Evolutionary conservation across 129 eudicot species (phyloP).

Genomic region (Centaurea solstitialis): DNA sequence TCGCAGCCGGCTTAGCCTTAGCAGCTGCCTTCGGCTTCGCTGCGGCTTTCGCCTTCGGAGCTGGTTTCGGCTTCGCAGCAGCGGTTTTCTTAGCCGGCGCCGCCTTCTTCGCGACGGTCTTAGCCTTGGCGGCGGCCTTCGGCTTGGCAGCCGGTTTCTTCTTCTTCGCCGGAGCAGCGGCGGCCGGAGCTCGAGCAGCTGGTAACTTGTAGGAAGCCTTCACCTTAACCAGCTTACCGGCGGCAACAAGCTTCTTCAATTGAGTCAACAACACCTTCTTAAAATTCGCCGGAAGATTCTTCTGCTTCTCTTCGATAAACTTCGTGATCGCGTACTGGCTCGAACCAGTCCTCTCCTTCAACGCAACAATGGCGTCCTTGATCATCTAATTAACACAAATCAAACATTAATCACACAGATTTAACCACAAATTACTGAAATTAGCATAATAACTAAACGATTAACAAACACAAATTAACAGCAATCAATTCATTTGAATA

Average conservation of each 20-base stretch:
- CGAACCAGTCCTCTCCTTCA: slow-evolving; percentile 78
- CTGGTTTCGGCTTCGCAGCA: slow-evolving; percentile 13
- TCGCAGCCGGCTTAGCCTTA: slow-evolving; percentile 27
- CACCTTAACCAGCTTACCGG: slow-evolving; percentile 58
- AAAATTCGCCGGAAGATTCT: slow-evolving; percentile 61
- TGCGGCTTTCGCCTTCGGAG: slow-evolving; percentile 19
- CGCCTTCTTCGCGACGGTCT: slow-evolving; percentile 19
- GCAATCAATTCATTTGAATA: slow-evolving; percentile 12
- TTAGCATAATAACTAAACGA: not conserved
- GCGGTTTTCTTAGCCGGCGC: slow-evolving; percentile 26
- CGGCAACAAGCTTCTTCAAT: slow-evolving; percentile 59
- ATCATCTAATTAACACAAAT: slow-evolving; percentile 49
- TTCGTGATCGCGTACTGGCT: slow-evolving; percentile 76
- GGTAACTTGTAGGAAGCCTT: slow-evolving; percentile 64
- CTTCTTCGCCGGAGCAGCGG: slow-evolving; percentile 22
- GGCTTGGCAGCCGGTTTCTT: slow-evolving; percentile 34
- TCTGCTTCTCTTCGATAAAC: slow-evolving; percentile 66
- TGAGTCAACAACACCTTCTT: slow-evolving; percentile 56
- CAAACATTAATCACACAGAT: not conserved
- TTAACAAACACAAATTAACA: too few relatives aligned
- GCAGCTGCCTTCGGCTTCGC: slow-evolving; percentile 34
- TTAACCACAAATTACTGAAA: not conserved
- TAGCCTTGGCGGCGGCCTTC: slow-evolving; percentile 10
- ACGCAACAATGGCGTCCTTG: slow-evolving; percentile 56
- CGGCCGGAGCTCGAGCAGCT: slow-evolving; percentile 17